A percentile compares a stretch with the other conserved stretches of the same genome.
Evolutionary conservation across 2,329 filamentous ascomycete genomes (phyloP).

Genomic region (Aspergillus japonicus): DNA sequence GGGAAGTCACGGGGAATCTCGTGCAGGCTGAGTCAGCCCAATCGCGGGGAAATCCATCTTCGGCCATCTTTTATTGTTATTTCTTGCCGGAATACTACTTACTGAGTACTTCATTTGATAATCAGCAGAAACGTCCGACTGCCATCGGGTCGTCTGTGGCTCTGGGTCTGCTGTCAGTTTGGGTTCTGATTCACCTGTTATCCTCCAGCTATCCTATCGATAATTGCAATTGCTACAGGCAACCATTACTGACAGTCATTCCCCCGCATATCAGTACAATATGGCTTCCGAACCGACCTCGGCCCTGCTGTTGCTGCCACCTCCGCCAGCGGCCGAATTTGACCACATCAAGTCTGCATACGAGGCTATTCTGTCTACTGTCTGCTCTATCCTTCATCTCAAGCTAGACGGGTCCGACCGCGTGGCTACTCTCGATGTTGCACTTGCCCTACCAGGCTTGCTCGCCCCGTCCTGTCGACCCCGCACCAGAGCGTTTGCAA

Average conservation of each 20-base stretch:
- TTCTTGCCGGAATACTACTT: slow-evolving; percentile 11
- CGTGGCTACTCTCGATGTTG: slow-evolving; percentile 54
- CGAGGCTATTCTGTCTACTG: slow-evolving; percentile 56
- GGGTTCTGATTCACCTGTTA: not conserved
- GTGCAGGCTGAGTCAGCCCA: slow-evolving; percentile 21
- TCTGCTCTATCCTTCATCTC: slow-evolving; percentile 52
- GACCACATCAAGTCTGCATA: slow-evolving; percentile 60
- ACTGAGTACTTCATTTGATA: not conserved
- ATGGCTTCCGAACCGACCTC: slow-evolving; percentile 30
- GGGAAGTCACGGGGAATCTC: slow-evolving; percentile 6
- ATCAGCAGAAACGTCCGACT: not conserved
- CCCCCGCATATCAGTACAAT: slow-evolving; percentile 12
- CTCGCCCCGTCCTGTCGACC: slow-evolving; percentile 51
- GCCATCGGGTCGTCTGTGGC: not conserved
- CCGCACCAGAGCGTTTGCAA: slow-evolving; percentile 61
- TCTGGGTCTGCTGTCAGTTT: not conserved
- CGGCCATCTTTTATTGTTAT: not conserved
- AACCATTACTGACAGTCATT: not conserved
- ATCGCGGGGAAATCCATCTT: slow-evolving; percentile 8
- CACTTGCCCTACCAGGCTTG: slow-evolving; percentile 63
- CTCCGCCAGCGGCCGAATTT: slow-evolving; percentile 56
- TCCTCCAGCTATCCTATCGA: not conserved
- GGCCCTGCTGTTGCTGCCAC: slow-evolving; percentile 61
- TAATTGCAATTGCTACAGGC: not conserved
- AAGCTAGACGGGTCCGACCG: slow-evolving; percentile 30